These are phyloP conservation scores for Rubus idaeus DNA, from an alignment of 306 rosid species.

Conservation along the genomic window DNA sequence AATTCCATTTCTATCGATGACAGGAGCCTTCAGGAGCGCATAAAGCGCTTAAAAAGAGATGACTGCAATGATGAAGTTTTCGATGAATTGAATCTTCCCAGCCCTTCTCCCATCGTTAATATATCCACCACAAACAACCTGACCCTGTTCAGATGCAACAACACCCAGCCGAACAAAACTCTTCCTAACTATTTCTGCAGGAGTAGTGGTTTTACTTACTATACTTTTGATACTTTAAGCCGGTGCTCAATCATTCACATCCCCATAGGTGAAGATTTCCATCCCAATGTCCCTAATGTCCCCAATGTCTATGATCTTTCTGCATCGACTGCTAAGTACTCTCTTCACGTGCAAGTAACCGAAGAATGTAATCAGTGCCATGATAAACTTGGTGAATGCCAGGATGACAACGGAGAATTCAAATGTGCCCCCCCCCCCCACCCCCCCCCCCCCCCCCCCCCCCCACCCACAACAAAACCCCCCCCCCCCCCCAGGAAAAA, in stretches of 20 bases:
- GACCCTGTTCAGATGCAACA: not conserved
- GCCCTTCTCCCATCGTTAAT: fast-evolving
- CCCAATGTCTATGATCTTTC: fast-evolving
- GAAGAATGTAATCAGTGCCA: fast-evolving
- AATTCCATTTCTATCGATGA: fast-evolving
- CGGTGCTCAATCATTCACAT: not conserved
- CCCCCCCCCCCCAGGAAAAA: too few relatives aligned
- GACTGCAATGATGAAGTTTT: not conserved
- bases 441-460: too few relatives aligned
- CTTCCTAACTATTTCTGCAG: fast-evolving
- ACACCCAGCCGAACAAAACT: not conserved
- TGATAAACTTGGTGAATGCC: fast-evolving
- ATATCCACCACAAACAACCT: not conserved
- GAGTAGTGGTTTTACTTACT: fast-evolving
- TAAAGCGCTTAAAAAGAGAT: fast-evolving
- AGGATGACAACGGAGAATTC: fast-evolving
- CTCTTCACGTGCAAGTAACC: fast-evolving
- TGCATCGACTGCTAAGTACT: not conserved
- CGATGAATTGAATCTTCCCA: not conserved
- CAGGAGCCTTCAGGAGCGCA: fast-evolving
- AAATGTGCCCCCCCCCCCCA: too few relatives aligned
- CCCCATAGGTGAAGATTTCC: fast-evolving
- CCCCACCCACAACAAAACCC: too few relatives aligned
- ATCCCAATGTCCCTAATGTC: too few relatives aligned
- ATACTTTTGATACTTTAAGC: fast-evolving